Percentiles rank a stretch among this genome's conserved stretches.
These are phyloP conservation scores for Mucor circinelloides DNA, from an alignment of 371 early-diverging fungal genomes.

Conservation along the genomic window DNA sequence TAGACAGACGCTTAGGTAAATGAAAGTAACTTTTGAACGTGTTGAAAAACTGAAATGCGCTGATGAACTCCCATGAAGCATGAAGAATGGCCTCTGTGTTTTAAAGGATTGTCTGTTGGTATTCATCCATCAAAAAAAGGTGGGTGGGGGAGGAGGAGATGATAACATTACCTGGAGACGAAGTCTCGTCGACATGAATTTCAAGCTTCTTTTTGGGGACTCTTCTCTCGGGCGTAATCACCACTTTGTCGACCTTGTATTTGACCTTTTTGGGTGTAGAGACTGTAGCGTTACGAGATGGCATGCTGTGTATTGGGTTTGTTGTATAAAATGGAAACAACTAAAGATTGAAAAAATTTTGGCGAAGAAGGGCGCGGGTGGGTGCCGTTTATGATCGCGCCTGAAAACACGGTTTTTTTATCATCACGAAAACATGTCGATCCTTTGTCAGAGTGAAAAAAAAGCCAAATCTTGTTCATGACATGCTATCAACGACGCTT, in stretches of 20 bases:
- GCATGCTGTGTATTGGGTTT: constrained; percentile 2
- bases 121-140: not conserved
- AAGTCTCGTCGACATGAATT: constrained; percentile 8
- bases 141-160: no score
- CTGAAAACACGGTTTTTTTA: no score
- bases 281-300: constrained; percentile 9
- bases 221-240: not conserved
- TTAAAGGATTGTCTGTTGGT: not conserved
- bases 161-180: constrained; percentile 22
- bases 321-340: not conserved
- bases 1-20: not conserved
- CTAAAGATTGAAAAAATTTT: not conserved
- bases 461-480: no score
- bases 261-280: not conserved
- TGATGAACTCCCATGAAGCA: constrained; percentile 30
- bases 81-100: constrained; percentile 23
- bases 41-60: constrained; percentile 18
- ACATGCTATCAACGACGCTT: not conserved
- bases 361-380: not conserved
- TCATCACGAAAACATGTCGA: not conserved
- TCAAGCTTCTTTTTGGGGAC: not conserved
- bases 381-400: not conserved
- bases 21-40: constrained; percentile 15
- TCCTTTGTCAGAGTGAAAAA: not conserved
- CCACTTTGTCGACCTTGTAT: not conserved